Percentiles rank a stretch among this genome's conserved stretches.
phyloP scores from a whole-genome alignment of 2,329 filamentous ascomycete species.

The Coniochaeta ligniaria region DNA sequence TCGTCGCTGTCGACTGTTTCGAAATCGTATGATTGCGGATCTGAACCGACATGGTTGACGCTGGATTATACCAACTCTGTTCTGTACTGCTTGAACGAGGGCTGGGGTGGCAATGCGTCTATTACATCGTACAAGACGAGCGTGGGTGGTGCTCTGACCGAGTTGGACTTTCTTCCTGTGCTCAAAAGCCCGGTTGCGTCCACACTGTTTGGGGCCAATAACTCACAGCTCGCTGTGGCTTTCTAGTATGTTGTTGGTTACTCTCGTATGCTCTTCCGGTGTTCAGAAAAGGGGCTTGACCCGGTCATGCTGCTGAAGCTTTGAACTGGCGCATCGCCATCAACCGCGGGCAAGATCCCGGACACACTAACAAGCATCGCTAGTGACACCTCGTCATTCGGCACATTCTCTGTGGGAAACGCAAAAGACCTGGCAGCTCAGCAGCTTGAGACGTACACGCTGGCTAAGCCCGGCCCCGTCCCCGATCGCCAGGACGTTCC shows the following conservation, averaged over 20 bases:
- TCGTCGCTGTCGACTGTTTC: slow-evolving; percentile 33
- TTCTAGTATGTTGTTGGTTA: slow-evolving; percentile 7
- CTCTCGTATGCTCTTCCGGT: not conserved
- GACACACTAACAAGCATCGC: not conserved
- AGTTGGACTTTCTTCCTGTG: slow-evolving; percentile 10
- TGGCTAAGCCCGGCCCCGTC: slow-evolving; percentile 28
- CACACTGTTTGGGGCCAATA: slow-evolving; percentile 8
- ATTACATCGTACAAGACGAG: slow-evolving; percentile 17
- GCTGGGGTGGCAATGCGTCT: slow-evolving; percentile 17
- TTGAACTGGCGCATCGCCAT: not conserved
- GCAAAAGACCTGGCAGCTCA: slow-evolving; percentile 23
- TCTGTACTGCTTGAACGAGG: slow-evolving; percentile 57
- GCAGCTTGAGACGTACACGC: slow-evolving; percentile 30
- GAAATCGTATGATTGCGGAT: slow-evolving; percentile 38
- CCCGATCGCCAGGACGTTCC: slow-evolving; percentile 46
- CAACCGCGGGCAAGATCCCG: not conserved
- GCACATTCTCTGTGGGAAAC: slow-evolving; percentile 20
- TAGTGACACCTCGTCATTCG: slow-evolving; percentile 18
- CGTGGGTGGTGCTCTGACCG: slow-evolving; percentile 30
- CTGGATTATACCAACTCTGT: slow-evolving; percentile 39
- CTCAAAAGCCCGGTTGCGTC: slow-evolving; percentile 12
- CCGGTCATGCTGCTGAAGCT: not conserved
- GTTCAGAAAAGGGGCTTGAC: not conserved
- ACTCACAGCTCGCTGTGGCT: slow-evolving; percentile 8
- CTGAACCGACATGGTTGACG: slow-evolving; percentile 54